A percentile compares a stretch with the other conserved stretches of the same genome.
Conservation (phyloP, 2,329 filamentous ascomycete species). For the Claviceps humidiphila region DNA sequence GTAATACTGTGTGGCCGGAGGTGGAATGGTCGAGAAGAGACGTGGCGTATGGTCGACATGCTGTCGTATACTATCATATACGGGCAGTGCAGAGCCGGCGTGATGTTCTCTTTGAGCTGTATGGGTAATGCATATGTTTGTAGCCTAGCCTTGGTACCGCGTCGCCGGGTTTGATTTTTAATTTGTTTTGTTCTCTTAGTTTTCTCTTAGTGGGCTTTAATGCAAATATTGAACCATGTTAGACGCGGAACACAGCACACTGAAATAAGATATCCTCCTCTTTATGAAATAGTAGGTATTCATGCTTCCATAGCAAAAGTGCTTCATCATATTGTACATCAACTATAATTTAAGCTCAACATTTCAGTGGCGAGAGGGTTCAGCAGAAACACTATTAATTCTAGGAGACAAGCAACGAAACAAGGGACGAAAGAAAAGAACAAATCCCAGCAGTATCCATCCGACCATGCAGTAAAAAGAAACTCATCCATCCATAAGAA, state of each 20-base stretch:
- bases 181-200: conserved; percentile 32
- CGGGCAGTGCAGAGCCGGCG: conserved; percentile 4
- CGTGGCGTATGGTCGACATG: conserved; percentile 10
- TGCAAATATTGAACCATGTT: conserved; percentile 44
- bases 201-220: conserved; percentile 49
- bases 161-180: conserved; percentile 18
- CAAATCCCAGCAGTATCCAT: not conserved
- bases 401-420: too few relatives aligned
- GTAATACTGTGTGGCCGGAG: conserved; percentile 5
- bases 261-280: too few relatives aligned
- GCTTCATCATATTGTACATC: too few relatives aligned
- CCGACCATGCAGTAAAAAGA: too few relatives aligned
- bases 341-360: not conserved
- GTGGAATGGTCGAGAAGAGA: conserved; percentile 3
- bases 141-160: conserved; percentile 12
- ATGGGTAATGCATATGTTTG: conserved; percentile 17
- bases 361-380: not conserved
- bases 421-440: not conserved
- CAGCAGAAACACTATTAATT: not conserved
- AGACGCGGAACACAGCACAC: not conserved
- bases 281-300: too few relatives aligned
- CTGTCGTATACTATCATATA: conserved; percentile 7
- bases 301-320: too few relatives aligned
- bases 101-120: conserved; percentile 11
- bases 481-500: too few relatives aligned